A percentile compares a stretch with the other conserved stretches of the same genome.
Conservation (phyloP, 352 stramenopile species). For the Phytophthora hybrid region DNA sequence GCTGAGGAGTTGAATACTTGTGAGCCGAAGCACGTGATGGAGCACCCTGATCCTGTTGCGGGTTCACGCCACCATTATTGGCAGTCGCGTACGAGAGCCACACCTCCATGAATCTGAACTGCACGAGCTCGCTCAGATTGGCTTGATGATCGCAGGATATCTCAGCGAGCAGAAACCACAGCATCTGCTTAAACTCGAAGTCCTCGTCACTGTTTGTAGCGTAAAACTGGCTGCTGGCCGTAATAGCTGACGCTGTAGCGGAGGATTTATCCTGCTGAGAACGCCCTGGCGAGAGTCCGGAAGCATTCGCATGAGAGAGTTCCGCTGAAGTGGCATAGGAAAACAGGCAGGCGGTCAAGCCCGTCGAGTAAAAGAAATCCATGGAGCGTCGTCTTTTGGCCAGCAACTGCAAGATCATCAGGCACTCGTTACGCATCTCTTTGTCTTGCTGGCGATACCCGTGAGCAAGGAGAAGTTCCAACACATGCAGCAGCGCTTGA, state of each 20-base stretch:
- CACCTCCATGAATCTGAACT: slow-evolving; percentile 77
- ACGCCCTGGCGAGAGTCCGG: not conserved
- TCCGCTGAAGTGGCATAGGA: slow-evolving; percentile 72
- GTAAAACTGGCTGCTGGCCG: slow-evolving; percentile 66
- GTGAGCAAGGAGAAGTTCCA: slow-evolving; percentile 64
- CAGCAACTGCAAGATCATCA: slow-evolving; percentile 76
- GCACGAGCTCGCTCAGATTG: slow-evolving; percentile 63
- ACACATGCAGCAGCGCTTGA: slow-evolving; percentile 59
- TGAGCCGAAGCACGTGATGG: slow-evolving; percentile 17
- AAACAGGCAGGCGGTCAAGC: slow-evolving; percentile 66
- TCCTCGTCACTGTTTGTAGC: slow-evolving; percentile 76
- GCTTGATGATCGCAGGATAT: slow-evolving; percentile 57
- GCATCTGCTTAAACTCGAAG: slow-evolving; percentile 85
- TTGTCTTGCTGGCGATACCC: slow-evolving; percentile 83
- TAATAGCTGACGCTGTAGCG: slow-evolving; percentile 46
- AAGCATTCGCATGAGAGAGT: slow-evolving; percentile 28
- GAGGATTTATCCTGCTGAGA: slow-evolving; percentile 17
- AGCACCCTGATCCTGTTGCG: slow-evolving; percentile 5
- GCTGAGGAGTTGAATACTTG: slow-evolving; percentile 59
- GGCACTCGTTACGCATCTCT: slow-evolving; percentile 77
- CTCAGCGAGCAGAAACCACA: slow-evolving; percentile 75
- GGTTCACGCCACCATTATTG: slow-evolving; percentile 1
- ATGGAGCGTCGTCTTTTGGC: slow-evolving; percentile 54
- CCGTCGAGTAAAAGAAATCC: slow-evolving; percentile 66
- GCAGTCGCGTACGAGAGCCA: slow-evolving; percentile 64